Conservation (phyloP, 2,329 filamentous ascomycete species). For the Talaromyces marneffei region DNA sequence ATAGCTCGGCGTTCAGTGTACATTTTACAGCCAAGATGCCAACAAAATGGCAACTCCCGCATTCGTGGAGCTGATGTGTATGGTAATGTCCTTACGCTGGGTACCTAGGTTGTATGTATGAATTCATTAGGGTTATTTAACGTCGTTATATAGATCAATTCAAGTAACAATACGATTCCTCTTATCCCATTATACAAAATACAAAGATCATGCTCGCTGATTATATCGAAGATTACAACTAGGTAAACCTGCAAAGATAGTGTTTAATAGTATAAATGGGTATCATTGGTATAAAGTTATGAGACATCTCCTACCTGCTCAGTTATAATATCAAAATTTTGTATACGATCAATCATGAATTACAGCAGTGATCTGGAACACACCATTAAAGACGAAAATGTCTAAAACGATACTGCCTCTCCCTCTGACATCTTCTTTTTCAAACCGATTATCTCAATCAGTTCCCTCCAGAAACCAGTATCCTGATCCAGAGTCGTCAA, state of each 20-base stretch:
- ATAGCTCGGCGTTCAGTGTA: background rate
- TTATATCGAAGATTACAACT: too few species aligned
- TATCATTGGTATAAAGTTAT: background rate
- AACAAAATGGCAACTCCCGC: background rate
- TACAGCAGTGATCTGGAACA: too few species aligned
- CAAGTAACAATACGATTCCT: too few species aligned
- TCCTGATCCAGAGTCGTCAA: conserved; percentile 11
- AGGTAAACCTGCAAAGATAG: too few species aligned
- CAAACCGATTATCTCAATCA: background rate
- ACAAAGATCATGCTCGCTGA: too few species aligned
- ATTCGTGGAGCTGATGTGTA: background rate
- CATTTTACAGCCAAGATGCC: too few species aligned
- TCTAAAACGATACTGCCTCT: background rate
- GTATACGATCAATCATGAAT: background rate
- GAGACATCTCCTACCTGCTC: background rate
- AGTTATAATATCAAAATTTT: background rate
- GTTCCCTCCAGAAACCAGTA: conserved; percentile 12
- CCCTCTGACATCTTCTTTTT: background rate
- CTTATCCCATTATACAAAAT: too few species aligned
- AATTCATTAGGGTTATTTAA: too few species aligned
- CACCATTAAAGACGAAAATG: background rate
- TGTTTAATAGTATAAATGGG: background rate
- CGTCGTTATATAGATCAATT: too few species aligned
- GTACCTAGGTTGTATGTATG: too few species aligned
- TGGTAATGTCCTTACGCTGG: too few species aligned